Evolutionary conservation across 768 basidiomycete genomes (phyloP).

Genomic region (Podaxis carcinomalis): DNA sequence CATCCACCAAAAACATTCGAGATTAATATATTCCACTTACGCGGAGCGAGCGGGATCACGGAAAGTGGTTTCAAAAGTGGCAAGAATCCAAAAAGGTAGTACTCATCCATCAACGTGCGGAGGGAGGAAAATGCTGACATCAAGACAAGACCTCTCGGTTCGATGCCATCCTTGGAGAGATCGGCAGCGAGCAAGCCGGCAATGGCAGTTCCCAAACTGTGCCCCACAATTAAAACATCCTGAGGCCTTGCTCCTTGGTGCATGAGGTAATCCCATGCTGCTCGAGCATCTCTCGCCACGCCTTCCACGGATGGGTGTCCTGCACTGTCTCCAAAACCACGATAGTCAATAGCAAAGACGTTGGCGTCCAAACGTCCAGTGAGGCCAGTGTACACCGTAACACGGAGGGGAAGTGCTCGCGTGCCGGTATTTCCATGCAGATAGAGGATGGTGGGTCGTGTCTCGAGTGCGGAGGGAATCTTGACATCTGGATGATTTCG

Average conservation of each 20-base stretch:
- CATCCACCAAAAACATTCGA: not conserved
- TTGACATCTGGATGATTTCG: conserved; percentile 28
- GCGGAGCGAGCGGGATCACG: conserved; percentile 52
- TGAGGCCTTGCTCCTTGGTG: conserved; percentile 41
- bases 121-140: conserved; percentile 52
- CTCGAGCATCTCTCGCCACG: conserved; percentile 51
- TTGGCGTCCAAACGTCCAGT: conserved; percentile 52
- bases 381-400: conserved; percentile 44
- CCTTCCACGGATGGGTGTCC: conserved; percentile 60
- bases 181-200: conserved; percentile 40
- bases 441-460: conserved; percentile 59
- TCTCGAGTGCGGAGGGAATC: conserved; percentile 25
- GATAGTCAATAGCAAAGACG: conserved; percentile 68
- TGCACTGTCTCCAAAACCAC: conserved; percentile 71
- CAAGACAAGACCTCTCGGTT: conserved; percentile 31
- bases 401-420: conserved; percentile 49
- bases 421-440: conserved; percentile 74
- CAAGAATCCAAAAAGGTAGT: conserved; percentile 55
- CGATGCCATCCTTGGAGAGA: conserved; percentile 39
- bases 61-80: conserved; percentile 72
- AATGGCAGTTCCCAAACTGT: conserved; percentile 76
- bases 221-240: conserved; percentile 62
- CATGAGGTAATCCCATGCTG: conserved; percentile 63
- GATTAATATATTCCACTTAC: conserved; percentile 39
- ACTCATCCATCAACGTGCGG: conserved; percentile 59